Conservation (phyloP, 2,329 filamentous ascomycete genomes). For the Cordyceps farinosa region DNA sequence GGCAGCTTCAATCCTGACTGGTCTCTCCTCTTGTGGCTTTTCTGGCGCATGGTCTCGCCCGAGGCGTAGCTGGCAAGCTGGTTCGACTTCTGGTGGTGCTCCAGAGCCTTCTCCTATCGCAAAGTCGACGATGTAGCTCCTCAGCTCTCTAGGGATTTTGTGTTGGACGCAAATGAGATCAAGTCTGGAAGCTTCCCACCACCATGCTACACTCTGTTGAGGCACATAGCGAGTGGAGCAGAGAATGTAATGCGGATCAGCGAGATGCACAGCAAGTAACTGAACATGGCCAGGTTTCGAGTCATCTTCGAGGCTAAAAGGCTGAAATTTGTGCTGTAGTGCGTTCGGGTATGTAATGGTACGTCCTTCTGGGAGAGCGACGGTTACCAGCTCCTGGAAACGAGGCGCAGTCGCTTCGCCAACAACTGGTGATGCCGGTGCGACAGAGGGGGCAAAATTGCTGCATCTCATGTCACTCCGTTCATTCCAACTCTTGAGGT, state of each 20-base stretch:
- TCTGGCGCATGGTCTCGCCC: not conserved
- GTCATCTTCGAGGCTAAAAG: not conserved
- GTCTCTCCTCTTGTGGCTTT: not conserved
- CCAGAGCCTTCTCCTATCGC: not conserved
- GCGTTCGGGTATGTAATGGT: not conserved
- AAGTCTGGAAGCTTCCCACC: conserved; percentile 2
- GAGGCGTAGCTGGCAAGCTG: not conserved
- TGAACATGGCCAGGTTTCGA: not conserved
- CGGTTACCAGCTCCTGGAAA: not conserved
- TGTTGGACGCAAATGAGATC: not conserved
- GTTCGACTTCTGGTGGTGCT: too few relatives aligned
- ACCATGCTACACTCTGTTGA: conserved; percentile 6
- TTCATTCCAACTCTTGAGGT: not conserved
- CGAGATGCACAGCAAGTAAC: not conserved
- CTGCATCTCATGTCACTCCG: not conserved
- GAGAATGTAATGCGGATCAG: conserved; percentile 1
- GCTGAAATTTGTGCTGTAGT: not conserved
- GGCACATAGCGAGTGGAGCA: conserved; percentile 4
- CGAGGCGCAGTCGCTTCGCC: not conserved
- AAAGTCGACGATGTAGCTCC: not conserved
- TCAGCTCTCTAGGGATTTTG: not conserved
- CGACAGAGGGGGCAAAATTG: not conserved
- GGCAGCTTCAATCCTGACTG: not conserved
- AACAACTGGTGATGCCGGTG: not conserved
- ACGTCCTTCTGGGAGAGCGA: not conserved